These are phyloP conservation scores for Pythium volutum DNA, from an alignment of 352 stramenopile genomes.

Conservation along the genomic window DNA sequence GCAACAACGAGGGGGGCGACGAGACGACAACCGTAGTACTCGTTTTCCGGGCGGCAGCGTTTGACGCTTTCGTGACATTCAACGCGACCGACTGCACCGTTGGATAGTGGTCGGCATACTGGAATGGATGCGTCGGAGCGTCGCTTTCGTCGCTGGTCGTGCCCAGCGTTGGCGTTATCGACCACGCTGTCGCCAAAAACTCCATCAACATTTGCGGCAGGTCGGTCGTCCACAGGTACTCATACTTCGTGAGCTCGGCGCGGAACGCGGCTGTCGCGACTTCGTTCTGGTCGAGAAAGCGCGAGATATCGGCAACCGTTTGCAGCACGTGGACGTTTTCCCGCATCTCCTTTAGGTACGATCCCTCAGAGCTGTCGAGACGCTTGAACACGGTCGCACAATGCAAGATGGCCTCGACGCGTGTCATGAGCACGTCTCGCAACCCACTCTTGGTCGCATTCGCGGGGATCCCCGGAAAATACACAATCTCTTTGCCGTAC, in stretches of 20 bases:
- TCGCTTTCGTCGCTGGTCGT: neutral
- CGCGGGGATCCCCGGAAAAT: slow-evolving; percentile 55
- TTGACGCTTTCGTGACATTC: slow-evolving; percentile 2
- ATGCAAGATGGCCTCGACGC: slow-evolving; percentile 66
- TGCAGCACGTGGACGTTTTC: slow-evolving; percentile 78
- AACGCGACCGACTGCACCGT: neutral
- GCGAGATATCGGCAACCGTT: slow-evolving; percentile 76
- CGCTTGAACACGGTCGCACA: slow-evolving; percentile 75
- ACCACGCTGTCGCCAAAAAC: slow-evolving; percentile 76
- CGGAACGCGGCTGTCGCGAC: slow-evolving; percentile 54
- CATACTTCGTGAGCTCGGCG: slow-evolving; percentile 83
- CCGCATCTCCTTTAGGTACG: slow-evolving; percentile 88
- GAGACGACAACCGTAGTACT: neutral
- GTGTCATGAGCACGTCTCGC: slow-evolving; percentile 59
- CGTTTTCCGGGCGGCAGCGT: neutral
- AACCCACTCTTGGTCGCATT: slow-evolving; percentile 39
- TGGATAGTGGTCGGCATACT: slow-evolving; percentile 25
- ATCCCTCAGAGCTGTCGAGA: slow-evolving; percentile 82
- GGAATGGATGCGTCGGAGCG: slow-evolving; percentile 11
- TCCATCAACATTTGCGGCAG: slow-evolving; percentile 83
- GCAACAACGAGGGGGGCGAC: slow-evolving; percentile 19
- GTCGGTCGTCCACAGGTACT: slow-evolving; percentile 92
- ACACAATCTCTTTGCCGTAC: slow-evolving; percentile 82
- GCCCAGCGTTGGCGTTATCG: slow-evolving; percentile 11
- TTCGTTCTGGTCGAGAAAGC: slow-evolving; percentile 82